Evolutionary conservation across 2,329 filamentous ascomycete genomes (phyloP), one percentile per base, ranked within the genome.

Genomic region (Pseudogymnoascus sp.): DNA sequence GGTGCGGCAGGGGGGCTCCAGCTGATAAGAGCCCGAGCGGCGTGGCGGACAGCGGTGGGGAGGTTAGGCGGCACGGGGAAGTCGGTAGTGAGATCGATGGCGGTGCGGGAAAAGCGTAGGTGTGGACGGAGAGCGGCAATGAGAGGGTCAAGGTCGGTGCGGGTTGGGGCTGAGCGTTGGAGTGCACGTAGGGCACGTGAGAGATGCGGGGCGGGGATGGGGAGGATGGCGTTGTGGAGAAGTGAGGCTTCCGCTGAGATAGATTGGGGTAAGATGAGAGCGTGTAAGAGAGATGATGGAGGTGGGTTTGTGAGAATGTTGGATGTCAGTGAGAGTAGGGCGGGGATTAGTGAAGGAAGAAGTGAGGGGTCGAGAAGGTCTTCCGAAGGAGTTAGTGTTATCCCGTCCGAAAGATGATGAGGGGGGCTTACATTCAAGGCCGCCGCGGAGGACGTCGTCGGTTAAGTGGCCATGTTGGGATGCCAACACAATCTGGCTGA

Each of bases 321-420:
- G 86, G 65, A 93, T 81, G 16, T 90, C 79, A 3, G 89, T 83
- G 68, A 86, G 85, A 64, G 89, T 12, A 93, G 82, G 0, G 88
- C 89, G 4, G 88, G 85, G 1, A 93, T 84, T 0, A 95, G 79
- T 0, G 89, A 89, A 0, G 91, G 90, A n/a, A 93, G 77, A 68
- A 37, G 59, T 28, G 35, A 12, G 28, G 26, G 11, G 8, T 64
- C 61, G 26, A 60, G 40, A 53, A 59, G 59, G 28, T 16, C n/a
- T 35, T 61, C n/a, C 26, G 11, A 31, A 16, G 8, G 22, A 31
- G 59, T 60, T 38, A 38, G 16, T 28, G 7, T 26, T 43, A 14
- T 37, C 33, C 8, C 4, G 19, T 11, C 10, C 4, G 5, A 10
- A 43, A 68, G 40, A 63, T 35, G 31, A 35, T 28, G 19, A 19